Base-by-base conservation (phyloP, 2,329 filamentous ascomycete species). In the Mycogone perniciosa region DNA sequence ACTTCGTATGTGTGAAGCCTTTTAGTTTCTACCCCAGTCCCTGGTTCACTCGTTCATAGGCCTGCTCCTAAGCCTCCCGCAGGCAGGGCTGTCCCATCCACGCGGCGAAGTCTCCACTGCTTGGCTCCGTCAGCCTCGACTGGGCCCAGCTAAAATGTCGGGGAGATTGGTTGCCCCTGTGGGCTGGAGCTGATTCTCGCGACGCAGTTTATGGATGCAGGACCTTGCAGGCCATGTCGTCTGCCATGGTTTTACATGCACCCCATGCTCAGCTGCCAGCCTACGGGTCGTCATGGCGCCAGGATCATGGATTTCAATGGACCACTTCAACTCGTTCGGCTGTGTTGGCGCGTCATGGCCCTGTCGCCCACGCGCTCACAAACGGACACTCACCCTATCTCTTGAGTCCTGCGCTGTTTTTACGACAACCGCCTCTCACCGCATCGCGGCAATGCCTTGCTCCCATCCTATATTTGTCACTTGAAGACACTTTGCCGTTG, bases 201-300 rank as follows among this genome's bases (percentile, higher is more conserved):
- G 50, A 52, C 45, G 48, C 50, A 39, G 45, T 45, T 48, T 48
- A 29, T 39, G 45, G 48, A 31, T 37, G 44, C 34, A 35, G 44
- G 27, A 47, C 35, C 47, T 42, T 49, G 30, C 33, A 11, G 38
- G n/a, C 48, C 43, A 50, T 46, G 35, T 35, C 48, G 29, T 44
- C 31, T 49, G 26, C 40, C 40, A 35, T 52, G 42, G 51, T 47
- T 51, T 47, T 58, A 57, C 58, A 62, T 64, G 61, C 61, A 60
- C 61, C 61, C 60, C 62, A 57, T 56, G 57, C 59, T 64, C 62
- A 64, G 62, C 62, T 64, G 52, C 55, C 62, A 61, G 62, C 39
- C 52, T 45, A 51, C 48, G 48, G 52, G 37, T 54, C 52, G 52
- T 46, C 51, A 53, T 51, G 51, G 51, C 48, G 35, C 51, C 40